Percentiles rank a stretch among this genome's conserved stretches.
Conservation (phyloP, 495 filamentous ascomycete genomes). For the Corynascus novoguineensis region DNA sequence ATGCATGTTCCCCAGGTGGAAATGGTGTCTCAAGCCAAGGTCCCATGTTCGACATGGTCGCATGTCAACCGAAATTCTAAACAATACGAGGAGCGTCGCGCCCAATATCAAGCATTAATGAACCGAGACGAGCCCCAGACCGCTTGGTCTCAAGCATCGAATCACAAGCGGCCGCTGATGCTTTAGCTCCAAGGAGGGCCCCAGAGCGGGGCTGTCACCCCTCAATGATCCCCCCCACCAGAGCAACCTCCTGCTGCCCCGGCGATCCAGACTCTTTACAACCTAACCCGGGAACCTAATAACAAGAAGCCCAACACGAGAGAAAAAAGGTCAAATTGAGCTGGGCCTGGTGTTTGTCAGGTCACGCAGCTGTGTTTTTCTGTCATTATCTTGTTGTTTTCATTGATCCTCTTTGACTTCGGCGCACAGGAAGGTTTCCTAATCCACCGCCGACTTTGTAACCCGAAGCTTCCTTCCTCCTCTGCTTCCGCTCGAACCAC, state of each 20-base stretch:
- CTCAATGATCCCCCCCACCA: constrained; percentile 15
- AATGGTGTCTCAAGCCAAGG: background rate
- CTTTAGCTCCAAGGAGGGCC: constrained; percentile 21
- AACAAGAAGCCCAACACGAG: constrained; percentile 12
- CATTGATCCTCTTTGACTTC: background rate
- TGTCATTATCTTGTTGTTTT: background rate
- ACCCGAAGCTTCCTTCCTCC: background rate
- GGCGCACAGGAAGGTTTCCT: background rate
- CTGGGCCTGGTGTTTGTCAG: constrained; percentile 7
- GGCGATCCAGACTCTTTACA: constrained; percentile 2
- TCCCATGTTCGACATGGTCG: background rate
- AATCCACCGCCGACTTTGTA: background rate
- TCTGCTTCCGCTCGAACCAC: background rate
- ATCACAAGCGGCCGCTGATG: constrained; percentile 18
- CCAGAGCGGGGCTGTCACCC: constrained; percentile 26
- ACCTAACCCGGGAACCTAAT: constrained; percentile 6
- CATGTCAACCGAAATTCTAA: constrained; percentile 4
- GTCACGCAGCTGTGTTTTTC: background rate
- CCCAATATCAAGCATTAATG: constrained; percentile 20
- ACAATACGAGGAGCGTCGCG: background rate
- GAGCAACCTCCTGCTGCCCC: constrained; percentile 2
- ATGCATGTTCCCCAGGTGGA: background rate
- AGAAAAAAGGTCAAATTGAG: constrained; percentile 1
- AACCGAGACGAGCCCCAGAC: constrained; percentile 27
- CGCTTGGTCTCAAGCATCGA: constrained; percentile 25